phyloP scores from a whole-genome alignment of 495 filamentous ascomycete genomes.

The Penicillium roqueforti region DNA sequence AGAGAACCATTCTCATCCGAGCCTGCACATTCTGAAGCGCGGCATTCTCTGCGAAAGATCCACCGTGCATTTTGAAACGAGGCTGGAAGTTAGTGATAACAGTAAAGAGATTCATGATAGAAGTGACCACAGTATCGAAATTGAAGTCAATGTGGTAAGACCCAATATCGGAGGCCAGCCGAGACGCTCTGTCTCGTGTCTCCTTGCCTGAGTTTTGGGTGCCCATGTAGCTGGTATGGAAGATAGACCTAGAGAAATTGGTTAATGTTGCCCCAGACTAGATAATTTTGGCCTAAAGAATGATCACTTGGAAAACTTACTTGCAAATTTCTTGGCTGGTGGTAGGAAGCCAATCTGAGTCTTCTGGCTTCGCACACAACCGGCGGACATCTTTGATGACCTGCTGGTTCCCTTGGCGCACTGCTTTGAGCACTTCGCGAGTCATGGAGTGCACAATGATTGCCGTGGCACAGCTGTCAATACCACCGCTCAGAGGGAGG shows the following conservation, averaged over 20 bases:
- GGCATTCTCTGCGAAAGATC: slow-evolving; percentile 55
- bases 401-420: slow-evolving; percentile 57
- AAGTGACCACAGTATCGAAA: slow-evolving; percentile 63
- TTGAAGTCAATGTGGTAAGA: slow-evolving; percentile 71
- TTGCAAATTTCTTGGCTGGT: slow-evolving; percentile 60
- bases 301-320: slow-evolving; percentile 16
- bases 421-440: slow-evolving; percentile 63
- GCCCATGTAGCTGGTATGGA: slow-evolving; percentile 80
- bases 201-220: slow-evolving; percentile 67
- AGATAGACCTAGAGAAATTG: slow-evolving; percentile 41
- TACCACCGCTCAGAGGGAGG: slow-evolving; percentile 66
- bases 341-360: slow-evolving; percentile 47
- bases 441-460: slow-evolving; percentile 77
- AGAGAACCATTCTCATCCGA: slow-evolving; percentile 70
- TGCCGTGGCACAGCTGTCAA: slow-evolving; percentile 57
- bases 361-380: slow-evolving; percentile 53
- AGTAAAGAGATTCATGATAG: slow-evolving; percentile 52
- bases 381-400: slow-evolving; percentile 67
- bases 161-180: slow-evolving; percentile 66
- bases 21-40: slow-evolving; percentile 84
- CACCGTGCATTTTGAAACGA: slow-evolving; percentile 67
- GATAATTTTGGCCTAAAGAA: not conserved
- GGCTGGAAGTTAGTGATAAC: slow-evolving; percentile 53
- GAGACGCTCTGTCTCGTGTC: slow-evolving; percentile 66
- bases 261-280: not conserved